Percentiles rank a stretch among this genome's conserved stretches.
These are phyloP conservation scores for Verticillium nonalfalfae DNA, from an alignment of 2,329 filamentous ascomycete species.

Conservation along the genomic window DNA sequence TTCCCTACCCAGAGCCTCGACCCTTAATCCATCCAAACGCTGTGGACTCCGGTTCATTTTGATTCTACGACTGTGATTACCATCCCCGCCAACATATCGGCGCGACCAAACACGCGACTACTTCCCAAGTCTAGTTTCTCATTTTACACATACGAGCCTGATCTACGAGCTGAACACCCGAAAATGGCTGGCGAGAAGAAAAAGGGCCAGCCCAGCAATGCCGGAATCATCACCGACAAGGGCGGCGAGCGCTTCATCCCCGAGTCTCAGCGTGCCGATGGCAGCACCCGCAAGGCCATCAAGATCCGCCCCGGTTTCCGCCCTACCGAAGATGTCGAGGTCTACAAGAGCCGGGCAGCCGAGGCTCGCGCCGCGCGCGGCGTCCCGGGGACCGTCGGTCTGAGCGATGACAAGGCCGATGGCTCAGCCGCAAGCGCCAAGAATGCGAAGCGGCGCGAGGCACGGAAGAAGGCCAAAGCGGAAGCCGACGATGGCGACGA, in stretches of 20 bases:
- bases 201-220: conserved; percentile 39
- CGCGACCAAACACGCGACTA: background rate
- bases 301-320: conserved; percentile 89
- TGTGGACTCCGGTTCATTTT: background rate
- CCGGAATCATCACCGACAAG: conserved; percentile 73
- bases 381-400: conserved; percentile 66
- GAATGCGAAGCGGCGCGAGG: conserved; percentile 71
- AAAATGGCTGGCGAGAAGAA: background rate
- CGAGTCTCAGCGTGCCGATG: conserved; percentile 78
- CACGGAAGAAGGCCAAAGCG: conserved; percentile 47
- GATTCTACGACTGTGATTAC: background rate
- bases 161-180: background rate
- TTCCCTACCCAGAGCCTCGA: background rate
- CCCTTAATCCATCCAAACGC: background rate
- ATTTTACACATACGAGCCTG: background rate
- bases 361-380: conserved; percentile 62
- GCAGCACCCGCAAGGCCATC: conserved; percentile 88
- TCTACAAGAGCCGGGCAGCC: conserved; percentile 90
- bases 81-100: background rate
- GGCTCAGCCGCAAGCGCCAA: conserved; percentile 60
- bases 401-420: conserved; percentile 42
- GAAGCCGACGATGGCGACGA: conserved; percentile 51
- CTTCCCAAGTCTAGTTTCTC: background rate
- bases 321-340: conserved; percentile 89
- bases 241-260: conserved; percentile 82